Percentiles rank a stretch among this genome's conserved stretches.
These are phyloP conservation scores for Inga laurina DNA, from an alignment of 306 rosid genomes.

Conservation along the genomic window DNA sequence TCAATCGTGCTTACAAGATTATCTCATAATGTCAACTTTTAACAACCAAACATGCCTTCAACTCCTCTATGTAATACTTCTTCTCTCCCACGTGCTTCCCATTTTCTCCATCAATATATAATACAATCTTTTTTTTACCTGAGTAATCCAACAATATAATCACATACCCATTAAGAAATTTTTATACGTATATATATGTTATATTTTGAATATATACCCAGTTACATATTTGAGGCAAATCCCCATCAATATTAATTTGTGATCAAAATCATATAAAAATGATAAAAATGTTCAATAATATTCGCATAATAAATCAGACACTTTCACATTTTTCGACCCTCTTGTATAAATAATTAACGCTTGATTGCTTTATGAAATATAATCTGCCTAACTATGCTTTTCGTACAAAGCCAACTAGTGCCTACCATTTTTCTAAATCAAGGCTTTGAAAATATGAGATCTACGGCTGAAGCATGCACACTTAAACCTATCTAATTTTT, in stretches of 20 bases:
- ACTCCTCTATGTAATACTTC: not conserved
- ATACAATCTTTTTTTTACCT: not conserved
- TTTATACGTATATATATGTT: too few species aligned
- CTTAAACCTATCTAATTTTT: not conserved
- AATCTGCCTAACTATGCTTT: not conserved
- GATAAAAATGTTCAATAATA: not conserved
- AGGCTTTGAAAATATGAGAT: not conserved
- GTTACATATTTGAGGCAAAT: not conserved
- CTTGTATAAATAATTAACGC: not conserved
- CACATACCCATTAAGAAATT: not conserved
- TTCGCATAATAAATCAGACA: not conserved
- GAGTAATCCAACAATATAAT: not conserved
- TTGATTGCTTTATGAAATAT: not conserved
- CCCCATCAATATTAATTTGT: not conserved
- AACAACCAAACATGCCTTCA: constrained; percentile 45
- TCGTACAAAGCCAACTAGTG: not conserved
- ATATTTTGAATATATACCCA: not conserved
- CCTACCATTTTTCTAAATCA: not conserved
- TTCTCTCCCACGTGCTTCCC: constrained; percentile 24
- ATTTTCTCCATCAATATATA: not conserved
- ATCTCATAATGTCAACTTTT: constrained; percentile 34
- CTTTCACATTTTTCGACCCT: not conserved
- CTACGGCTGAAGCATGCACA: not conserved
- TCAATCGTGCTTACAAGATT: too few species aligned
- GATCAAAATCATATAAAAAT: too few species aligned